Evolutionary conservation across 768 basidiomycete species (phyloP).

Genomic region (Russula sp.): DNA sequence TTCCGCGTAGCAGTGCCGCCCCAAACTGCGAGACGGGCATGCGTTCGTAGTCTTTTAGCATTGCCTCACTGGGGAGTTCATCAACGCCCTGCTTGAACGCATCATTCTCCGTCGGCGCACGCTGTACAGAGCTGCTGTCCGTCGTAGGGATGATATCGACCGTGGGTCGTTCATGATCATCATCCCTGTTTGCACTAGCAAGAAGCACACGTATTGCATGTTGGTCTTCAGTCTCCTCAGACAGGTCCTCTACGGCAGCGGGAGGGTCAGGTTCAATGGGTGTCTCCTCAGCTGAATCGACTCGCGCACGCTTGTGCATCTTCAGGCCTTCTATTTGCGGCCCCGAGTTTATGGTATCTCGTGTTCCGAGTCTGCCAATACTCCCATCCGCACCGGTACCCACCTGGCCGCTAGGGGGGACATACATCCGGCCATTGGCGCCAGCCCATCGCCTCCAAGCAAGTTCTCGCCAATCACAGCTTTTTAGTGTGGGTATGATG

Average conservation of each 20-base stretch:
- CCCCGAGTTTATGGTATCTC: slow-evolving; percentile 71
- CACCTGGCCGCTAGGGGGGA: slow-evolving; percentile 57
- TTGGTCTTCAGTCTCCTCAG: slow-evolving; percentile 68
- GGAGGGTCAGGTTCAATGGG: slow-evolving; percentile 31
- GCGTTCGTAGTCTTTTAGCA: slow-evolving; percentile 80
- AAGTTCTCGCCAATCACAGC: slow-evolving; percentile 84
- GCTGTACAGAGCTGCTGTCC: slow-evolving; percentile 25
- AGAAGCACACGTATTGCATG: slow-evolving; percentile 75
- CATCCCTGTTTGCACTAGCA: slow-evolving; percentile 43
- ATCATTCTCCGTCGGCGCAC: slow-evolving; percentile 65
- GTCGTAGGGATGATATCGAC: slow-evolving; percentile 58
- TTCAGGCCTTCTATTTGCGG: slow-evolving; percentile 67
- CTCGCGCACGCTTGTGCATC: slow-evolving; percentile 33
- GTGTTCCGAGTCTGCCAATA: slow-evolving; percentile 70
- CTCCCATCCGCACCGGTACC: slow-evolving; percentile 61
- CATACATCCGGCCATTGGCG: slow-evolving; percentile 39
- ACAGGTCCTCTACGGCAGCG: slow-evolving; percentile 27
- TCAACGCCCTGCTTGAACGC: slow-evolving; percentile 80
- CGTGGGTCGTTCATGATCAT: slow-evolving; percentile 31
- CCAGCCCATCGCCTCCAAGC: slow-evolving; percentile 58
- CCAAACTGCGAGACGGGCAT: slow-evolving; percentile 93
- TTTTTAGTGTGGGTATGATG: slow-evolving; percentile 80
- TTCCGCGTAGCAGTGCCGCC: slow-evolving; percentile 85
- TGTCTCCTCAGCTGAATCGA: slow-evolving; percentile 26
- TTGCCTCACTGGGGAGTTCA: slow-evolving; percentile 69